Percentiles rank a stretch among this genome's conserved stretches.
phyloP scores from a whole-genome alignment of 2,329 filamentous ascomycete species.

The Periconia macrospinosa region DNA sequence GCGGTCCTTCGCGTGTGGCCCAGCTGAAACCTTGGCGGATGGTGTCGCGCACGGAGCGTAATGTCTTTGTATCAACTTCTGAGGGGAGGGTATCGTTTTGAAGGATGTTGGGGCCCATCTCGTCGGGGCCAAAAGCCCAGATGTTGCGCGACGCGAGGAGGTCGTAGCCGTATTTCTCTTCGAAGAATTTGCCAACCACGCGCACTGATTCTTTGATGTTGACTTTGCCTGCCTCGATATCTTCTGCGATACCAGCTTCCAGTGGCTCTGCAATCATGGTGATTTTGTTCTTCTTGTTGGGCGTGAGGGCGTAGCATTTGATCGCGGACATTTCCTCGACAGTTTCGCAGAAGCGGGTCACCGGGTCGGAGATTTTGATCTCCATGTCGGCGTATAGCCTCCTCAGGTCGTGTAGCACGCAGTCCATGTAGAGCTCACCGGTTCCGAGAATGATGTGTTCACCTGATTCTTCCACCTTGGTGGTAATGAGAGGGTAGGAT shows the following conservation, averaged over 20 bases:
- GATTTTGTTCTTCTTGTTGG: constrained; percentile 99
- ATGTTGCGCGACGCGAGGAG: constrained; percentile 91
- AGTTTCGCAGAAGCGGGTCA: constrained; percentile 96
- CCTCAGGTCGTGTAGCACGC: constrained; percentile 91
- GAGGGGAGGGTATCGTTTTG: constrained; percentile 95
- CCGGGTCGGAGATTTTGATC: constrained; percentile 96
- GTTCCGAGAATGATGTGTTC: constrained; percentile 95
- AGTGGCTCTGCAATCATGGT: constrained; percentile 97
- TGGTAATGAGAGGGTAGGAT: constrained; percentile 91
- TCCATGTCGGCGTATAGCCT: constrained; percentile 98
- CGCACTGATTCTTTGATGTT: constrained; percentile 90
- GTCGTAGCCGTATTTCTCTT: constrained; percentile 97
- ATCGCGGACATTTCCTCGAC: constrained; percentile 96
- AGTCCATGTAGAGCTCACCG: constrained; percentile 99
- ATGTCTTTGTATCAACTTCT: constrained; percentile 89
- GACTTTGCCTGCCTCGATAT: constrained; percentile 89
- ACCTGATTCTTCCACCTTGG: constrained; percentile 96
- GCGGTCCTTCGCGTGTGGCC: constrained; percentile 90
- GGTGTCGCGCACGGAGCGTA: constrained; percentile 85
- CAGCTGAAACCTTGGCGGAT: constrained; percentile 96
- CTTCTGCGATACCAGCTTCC: constrained; percentile 90
- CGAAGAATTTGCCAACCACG: constrained; percentile 94
- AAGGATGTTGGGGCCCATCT: constrained; percentile 90
- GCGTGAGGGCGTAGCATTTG: constrained; percentile 96
- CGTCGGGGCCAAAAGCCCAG: constrained; percentile 97